Conservation (phyloP, 164 flowering plant genomes). For the Magnolia sinica region DNA sequence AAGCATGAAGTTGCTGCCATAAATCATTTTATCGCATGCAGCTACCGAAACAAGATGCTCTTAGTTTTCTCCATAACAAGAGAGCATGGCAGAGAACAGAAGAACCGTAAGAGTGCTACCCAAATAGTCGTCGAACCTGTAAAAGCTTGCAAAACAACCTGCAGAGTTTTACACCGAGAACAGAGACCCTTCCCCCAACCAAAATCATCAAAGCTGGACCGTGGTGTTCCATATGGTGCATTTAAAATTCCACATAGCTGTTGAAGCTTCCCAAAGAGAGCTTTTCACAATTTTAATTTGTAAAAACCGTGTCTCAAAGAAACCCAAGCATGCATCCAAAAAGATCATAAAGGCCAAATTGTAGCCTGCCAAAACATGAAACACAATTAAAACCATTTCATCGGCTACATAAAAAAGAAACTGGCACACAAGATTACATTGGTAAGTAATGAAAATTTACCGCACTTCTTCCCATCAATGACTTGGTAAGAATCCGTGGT, state of each 20-base stretch:
- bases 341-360: conserved; percentile 40
- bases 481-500: conserved; percentile 4
- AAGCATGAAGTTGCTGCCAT: not conserved
- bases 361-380: conserved; percentile 66
- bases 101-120: not conserved
- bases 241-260: conserved; percentile 5
- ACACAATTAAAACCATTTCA: conserved; percentile 36
- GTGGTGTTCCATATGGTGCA: not conserved
- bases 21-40: conserved; percentile 1
- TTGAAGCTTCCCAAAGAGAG: conserved; percentile 23
- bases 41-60: not conserved
- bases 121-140: conserved; percentile 7
- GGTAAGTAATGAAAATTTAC: conserved; percentile 18
- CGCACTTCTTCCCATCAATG: conserved; percentile 7
- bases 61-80: not conserved
- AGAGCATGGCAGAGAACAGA: not conserved
- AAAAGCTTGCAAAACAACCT: conserved; percentile 13
- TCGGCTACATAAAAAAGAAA: conserved; percentile 12
- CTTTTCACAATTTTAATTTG: conserved; percentile 22
- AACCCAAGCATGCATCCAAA: conserved; percentile 50
- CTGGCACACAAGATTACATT: conserved; percentile 8
- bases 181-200: conserved; percentile 12
- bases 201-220: conserved; percentile 14
- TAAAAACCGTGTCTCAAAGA: conserved; percentile 29
- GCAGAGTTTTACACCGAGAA: conserved; percentile 11